Conservation (phyloP, 2,329 filamentous ascomycete species). For the Trichocomaceae sp. region DNA sequence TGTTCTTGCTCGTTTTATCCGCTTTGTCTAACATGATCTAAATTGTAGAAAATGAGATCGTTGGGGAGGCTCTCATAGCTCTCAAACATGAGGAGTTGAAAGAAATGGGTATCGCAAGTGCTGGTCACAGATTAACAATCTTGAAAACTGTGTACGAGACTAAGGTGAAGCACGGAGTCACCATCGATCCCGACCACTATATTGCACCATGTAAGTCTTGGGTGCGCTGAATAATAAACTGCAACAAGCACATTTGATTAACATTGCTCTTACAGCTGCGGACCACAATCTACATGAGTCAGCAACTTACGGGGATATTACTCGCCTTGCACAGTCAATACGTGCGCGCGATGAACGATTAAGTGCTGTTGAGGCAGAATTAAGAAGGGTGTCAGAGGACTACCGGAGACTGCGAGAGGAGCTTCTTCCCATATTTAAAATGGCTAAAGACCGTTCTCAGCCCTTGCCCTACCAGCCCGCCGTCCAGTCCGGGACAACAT, state of each 20-base stretch:
- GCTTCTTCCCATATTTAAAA: constrained; percentile 78
- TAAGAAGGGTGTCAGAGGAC: constrained; percentile 78
- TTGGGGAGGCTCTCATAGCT: constrained; percentile 82
- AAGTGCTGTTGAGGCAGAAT: constrained; percentile 70
- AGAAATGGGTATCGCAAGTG: constrained; percentile 86
- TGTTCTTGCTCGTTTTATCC: constrained; percentile 9
- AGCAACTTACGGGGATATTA: constrained; percentile 88
- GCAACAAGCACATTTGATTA: neutral
- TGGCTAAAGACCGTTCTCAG: constrained; percentile 86
- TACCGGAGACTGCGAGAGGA: constrained; percentile 86
- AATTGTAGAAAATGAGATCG: constrained; percentile 79
- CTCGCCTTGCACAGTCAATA: constrained; percentile 81
- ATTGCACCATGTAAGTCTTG: constrained; percentile 74
- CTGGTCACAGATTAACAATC: constrained; percentile 89
- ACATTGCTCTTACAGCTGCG: constrained; percentile 56
- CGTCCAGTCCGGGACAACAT: constrained; percentile 31
- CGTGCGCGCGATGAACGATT: constrained; percentile 87
- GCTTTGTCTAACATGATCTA: neutral
- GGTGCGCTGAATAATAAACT: neutral
- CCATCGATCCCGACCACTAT: constrained; percentile 88
- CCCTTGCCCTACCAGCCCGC: constrained; percentile 61
- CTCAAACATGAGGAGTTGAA: constrained; percentile 89
- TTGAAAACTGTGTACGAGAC: constrained; percentile 94
- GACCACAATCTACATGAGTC: constrained; percentile 82
- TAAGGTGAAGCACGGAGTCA: constrained; percentile 88